A percentile compares a stretch with the other conserved stretches of the same genome.
Conservation (phyloP, 2,329 filamentous ascomycete species). For the Venturia aucupariae region DNA sequence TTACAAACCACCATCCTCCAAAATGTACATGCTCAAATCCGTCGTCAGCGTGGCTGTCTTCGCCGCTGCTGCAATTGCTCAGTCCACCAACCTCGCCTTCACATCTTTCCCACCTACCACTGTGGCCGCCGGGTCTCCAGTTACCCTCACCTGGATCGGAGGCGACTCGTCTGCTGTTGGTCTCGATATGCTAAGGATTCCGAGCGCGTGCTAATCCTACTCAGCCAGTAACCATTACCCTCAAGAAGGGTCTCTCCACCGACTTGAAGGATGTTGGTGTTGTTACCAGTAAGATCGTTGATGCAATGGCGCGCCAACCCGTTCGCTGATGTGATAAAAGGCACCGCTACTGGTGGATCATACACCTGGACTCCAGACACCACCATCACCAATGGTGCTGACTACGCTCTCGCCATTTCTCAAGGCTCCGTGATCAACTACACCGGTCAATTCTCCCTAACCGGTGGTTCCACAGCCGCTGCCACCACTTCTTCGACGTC, state of each 20-base stretch:
- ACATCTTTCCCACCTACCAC: constrained; percentile 40
- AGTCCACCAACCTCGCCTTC: constrained; percentile 37
- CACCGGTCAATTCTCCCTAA: constrained; percentile 41
- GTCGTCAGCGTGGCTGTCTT: constrained; percentile 31
- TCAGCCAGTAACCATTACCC: constrained; percentile 40
- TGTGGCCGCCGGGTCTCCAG: constrained; percentile 40
- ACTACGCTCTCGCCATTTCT: constrained; percentile 52
- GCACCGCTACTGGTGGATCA: constrained; percentile 34
- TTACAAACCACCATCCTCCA: constrained; percentile 16
- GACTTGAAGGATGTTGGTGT: constrained; percentile 43
- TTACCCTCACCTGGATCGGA: constrained; percentile 40
- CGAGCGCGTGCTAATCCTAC: constrained; percentile 17
- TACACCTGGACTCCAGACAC: constrained; percentile 43
- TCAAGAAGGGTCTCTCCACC: constrained; percentile 43
- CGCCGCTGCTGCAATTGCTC: constrained; percentile 37
- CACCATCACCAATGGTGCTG: constrained; percentile 33
- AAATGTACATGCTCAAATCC: constrained; percentile 14
- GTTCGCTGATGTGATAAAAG: constrained; percentile 20
- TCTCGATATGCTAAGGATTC: not conserved
- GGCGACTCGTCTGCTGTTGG: constrained; percentile 27
- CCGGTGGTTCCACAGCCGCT: constrained; percentile 27
- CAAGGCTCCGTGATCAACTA: constrained; percentile 47
- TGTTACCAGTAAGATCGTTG: constrained; percentile 35
- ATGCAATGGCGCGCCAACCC: not conserved
- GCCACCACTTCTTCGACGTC: constrained; percentile 19